A percentile compares a stretch with the other conserved stretches of the same genome.
Conservation (phyloP, 345 rosid species). For the Passiflora organensis region DNA sequence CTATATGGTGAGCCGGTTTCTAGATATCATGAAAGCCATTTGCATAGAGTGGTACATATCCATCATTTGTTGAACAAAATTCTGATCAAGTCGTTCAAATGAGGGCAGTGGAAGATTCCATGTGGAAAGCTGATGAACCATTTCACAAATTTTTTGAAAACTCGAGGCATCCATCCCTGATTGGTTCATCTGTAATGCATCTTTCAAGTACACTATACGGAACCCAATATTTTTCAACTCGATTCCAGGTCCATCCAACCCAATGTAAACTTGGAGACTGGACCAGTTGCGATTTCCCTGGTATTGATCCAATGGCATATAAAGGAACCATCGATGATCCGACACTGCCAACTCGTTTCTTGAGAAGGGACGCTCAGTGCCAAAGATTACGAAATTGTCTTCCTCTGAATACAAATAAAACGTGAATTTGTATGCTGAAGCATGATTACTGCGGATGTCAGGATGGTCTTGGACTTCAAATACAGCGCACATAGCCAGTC, state of each 20-base stretch:
- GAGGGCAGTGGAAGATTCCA: no score
- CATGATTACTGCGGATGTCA: not conserved
- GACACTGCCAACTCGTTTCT: not conserved
- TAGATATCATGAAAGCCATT: no score
- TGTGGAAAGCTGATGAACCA: no score
- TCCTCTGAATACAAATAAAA: not conserved
- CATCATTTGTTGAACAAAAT: no score
- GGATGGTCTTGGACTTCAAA: constrained; percentile 1
- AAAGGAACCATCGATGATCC: not conserved
- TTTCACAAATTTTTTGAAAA: no score
- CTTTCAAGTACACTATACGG: not conserved
- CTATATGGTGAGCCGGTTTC: no score
- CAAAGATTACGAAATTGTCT: not conserved
- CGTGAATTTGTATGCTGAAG: not conserved
- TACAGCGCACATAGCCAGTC: not conserved
- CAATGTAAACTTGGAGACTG: not conserved
- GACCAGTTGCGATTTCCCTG: not conserved
- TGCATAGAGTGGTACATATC: no score
- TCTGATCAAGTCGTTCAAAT: no score
- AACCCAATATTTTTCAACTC: not conserved
- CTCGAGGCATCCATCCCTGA: not conserved
- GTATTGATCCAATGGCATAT: not conserved
- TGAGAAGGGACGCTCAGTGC: not conserved
- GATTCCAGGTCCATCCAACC: not conserved
- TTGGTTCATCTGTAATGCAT: not conserved